Conservation (phyloP, 148 eudicot genomes). For the Silene uniflora region DNA sequence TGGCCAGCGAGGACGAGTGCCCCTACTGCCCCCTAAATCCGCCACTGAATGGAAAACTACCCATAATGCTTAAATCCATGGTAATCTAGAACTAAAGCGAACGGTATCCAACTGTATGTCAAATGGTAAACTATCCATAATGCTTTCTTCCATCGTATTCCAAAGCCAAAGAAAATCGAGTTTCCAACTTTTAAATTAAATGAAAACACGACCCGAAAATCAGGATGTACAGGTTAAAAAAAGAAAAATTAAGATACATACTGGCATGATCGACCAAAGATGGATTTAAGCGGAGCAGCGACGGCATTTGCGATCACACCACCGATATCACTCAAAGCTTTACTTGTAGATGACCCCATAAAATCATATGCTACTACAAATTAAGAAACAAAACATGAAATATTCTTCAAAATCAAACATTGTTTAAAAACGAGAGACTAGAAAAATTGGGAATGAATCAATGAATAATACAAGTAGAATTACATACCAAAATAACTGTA, state of each 20-base stretch:
- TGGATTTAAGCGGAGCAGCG: constrained; percentile 35
- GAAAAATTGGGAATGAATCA: background rate
- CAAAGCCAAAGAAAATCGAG: too few species aligned
- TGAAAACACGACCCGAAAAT: too few species aligned
- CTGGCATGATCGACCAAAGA: constrained; percentile 44
- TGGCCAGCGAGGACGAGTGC: too few species aligned
- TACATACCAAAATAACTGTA: background rate
- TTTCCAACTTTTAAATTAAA: too few species aligned
- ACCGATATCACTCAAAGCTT: constrained; percentile 31
- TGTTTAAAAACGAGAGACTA: background rate
- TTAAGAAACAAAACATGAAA: background rate
- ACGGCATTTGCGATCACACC: constrained; percentile 32
- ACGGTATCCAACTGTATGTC: too few species aligned
- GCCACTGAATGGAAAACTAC: too few species aligned
- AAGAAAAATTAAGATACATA: constrained; percentile 12
- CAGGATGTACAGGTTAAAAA: too few species aligned
- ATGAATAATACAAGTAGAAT: background rate
- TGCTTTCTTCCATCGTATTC: too few species aligned
- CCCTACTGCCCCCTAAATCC: too few species aligned
- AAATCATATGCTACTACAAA: background rate
- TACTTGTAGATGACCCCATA: constrained; percentile 39
- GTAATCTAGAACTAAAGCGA: too few species aligned
- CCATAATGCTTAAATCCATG: too few species aligned
- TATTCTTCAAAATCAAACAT: background rate
- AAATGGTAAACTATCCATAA: too few species aligned